These are phyloP conservation scores for Warburgia ugandensis DNA, from an alignment of 164 flowering plant species.

Conservation along the genomic window DNA sequence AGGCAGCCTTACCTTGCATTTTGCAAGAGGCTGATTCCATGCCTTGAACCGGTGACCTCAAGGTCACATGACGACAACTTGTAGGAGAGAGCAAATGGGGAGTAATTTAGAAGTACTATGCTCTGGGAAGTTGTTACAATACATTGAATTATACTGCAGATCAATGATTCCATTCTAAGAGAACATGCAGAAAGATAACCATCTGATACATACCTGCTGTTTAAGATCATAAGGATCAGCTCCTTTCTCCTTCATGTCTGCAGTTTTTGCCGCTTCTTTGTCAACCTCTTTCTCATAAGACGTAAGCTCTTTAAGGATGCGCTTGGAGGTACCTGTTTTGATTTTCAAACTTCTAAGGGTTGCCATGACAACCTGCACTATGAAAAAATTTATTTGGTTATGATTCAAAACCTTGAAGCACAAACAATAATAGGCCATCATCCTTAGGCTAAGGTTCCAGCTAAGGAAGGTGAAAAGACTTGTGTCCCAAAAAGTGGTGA, in stretches of 20 bases:
- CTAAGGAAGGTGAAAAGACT: too few relatives aligned
- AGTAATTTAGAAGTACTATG: too few relatives aligned
- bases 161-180: not conserved
- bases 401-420: not conserved
- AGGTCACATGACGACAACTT: too few relatives aligned
- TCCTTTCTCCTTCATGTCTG: slow-evolving; percentile 84
- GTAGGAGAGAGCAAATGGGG: too few relatives aligned
- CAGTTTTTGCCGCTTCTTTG: slow-evolving; percentile 79
- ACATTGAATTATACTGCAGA: not conserved
- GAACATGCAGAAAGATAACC: not conserved
- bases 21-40: too few relatives aligned
- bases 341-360: slow-evolving; percentile 74
- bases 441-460: too few relatives aligned
- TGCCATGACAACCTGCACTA: slow-evolving; percentile 37
- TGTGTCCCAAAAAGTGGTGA: too few relatives aligned
- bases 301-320: slow-evolving; percentile 73
- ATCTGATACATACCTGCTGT: slow-evolving; percentile 59
- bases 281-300: slow-evolving; percentile 94
- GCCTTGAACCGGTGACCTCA: too few relatives aligned
- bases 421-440: not conserved
- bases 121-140: too few relatives aligned
- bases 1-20: too few relatives aligned
- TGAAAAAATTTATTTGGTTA: not conserved
- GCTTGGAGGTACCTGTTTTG: slow-evolving; percentile 83
- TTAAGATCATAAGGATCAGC: slow-evolving; percentile 93